Evolutionary conservation across 345 rosid genomes (phyloP).

Genomic region (Gossypium sturtianum): DNA sequence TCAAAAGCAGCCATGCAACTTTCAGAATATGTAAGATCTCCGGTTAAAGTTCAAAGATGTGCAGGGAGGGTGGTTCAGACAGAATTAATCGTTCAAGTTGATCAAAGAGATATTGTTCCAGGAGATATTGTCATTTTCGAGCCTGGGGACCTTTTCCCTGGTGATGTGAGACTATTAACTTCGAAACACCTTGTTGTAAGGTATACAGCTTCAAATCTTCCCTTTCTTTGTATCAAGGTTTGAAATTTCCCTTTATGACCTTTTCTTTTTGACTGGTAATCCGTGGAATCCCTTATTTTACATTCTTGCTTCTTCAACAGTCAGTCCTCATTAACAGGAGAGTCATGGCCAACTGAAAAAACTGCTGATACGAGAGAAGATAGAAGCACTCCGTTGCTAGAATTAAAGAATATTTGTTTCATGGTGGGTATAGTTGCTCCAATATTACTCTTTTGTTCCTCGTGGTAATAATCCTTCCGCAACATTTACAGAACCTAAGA

Average conservation of each 20-base stretch:
- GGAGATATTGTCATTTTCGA: slow-evolving; percentile 68
- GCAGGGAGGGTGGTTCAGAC: slow-evolving; percentile 69
- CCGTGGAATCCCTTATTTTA: slow-evolving; percentile 12
- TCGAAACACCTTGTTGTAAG: slow-evolving; percentile 64
- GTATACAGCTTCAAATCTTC: slow-evolving; percentile 21
- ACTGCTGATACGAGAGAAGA: slow-evolving; percentile 48
- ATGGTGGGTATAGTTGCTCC: slow-evolving; percentile 37
- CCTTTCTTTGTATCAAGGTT: not conserved
- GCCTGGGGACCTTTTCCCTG: slow-evolving; percentile 72
- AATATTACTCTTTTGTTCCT: not conserved
- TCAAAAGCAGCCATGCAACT: slow-evolving; percentile 80
- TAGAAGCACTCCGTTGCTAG: slow-evolving; percentile 52
- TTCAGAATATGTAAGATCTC: slow-evolving; percentile 49
- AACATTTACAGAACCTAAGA: not conserved
- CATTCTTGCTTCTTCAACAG: slow-evolving; percentile 36
- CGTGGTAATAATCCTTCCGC: not conserved
- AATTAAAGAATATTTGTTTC: slow-evolving; percentile 64
- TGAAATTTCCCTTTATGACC: not conserved
- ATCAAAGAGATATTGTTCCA: slow-evolving; percentile 66
- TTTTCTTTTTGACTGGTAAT: slow-evolving; percentile 5
- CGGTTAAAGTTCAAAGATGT: slow-evolving; percentile 71
- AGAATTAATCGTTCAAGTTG: slow-evolving; percentile 57
- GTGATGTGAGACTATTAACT: slow-evolving; percentile 61
- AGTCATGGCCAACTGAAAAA: slow-evolving; percentile 55
- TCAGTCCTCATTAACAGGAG: slow-evolving; percentile 72